Base-by-base conservation (phyloP, 2,329 filamentous ascomycete genomes). In the Paraphoma chrysanthemicola region DNA sequence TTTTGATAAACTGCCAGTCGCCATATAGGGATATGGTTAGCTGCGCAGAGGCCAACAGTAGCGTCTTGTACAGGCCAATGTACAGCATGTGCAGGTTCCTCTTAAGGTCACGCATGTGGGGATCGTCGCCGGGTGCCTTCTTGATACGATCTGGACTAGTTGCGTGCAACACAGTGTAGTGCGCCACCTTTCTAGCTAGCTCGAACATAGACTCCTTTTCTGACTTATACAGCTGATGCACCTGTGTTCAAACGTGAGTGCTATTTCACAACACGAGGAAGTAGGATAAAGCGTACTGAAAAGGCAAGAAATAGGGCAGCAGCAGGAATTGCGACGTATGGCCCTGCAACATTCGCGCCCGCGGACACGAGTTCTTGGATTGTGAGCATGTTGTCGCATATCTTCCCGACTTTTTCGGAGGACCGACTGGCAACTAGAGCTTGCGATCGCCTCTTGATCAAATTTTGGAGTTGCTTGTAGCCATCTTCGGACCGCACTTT, bases 241-340 rank as follows among this genome's bases (percentile, higher is more conserved):
- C 51, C 62, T 63, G 18, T 1, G 3, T 28, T 9, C 12, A 10
- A 14, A 10, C 7, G 33, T 36, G 10, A 36, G 33, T 36, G 33
- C 39, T 4, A 17, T 23, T 23, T 23, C 10, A 42, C 16, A 9
- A 42, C 2, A 9, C 14, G 39, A 42, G 10, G 39, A 10, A 18
- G 23, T 17, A 23, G 1, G 5, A 14, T 51, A 6, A 62, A 7
- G 23, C 61, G 17, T 51, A 66, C 63, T 10, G 61, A 59, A 33
- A 66, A 66, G 6, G 53, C 63, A 30, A 62, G 45, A 33, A 66
- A 63, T 5, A 64, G 18, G 10, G 63, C 63, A 1, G 62, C 62
- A 11, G 56, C 59, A 11, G 62, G 59, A 4, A 64, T 61, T 1
- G 62, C 63, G 28, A 64, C 56, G 47, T 64, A 66, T 0, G 61